Conservation (phyloP, 768 basidiomycete species). For the Hygrophorus pudorinus region DNA sequence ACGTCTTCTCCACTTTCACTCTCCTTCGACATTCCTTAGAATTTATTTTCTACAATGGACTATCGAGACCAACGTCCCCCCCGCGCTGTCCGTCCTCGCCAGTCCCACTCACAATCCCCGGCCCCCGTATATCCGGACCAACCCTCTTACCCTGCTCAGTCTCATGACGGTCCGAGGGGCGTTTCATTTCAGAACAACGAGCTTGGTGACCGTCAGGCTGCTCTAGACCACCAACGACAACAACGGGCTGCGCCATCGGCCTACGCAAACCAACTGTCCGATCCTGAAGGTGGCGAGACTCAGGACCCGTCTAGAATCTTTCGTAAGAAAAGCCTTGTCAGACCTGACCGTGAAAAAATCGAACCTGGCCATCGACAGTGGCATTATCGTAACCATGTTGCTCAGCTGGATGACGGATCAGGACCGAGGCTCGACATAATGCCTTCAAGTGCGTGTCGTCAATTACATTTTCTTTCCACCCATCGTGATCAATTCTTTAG, state of each 20-base stretch:
- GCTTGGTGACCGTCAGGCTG: conserved; percentile 53
- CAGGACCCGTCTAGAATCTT: conserved; percentile 43
- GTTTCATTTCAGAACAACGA: conserved; percentile 66
- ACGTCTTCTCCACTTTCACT: too few species aligned
- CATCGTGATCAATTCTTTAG: conserved; percentile 22
- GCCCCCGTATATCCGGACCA: conserved; percentile 29
- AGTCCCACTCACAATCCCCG: conserved; percentile 29
- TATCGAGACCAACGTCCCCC: conserved; percentile 42
- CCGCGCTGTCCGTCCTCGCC: conserved; percentile 39
- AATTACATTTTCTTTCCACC: conserved; percentile 5
- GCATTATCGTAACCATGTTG: conserved; percentile 87
- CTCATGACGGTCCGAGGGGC: conserved; percentile 26
- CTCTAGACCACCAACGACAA: conserved; percentile 39
- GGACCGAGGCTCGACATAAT: conserved; percentile 54
- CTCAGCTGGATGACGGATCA: conserved; percentile 65
- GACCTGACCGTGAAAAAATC: conserved; percentile 92
- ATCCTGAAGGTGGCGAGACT: conserved; percentile 32
- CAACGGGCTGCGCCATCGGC: conserved; percentile 34
- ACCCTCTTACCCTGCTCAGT: conserved; percentile 13
- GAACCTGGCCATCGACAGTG: conserved; percentile 90
- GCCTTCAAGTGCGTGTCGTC: conserved; percentile 64
- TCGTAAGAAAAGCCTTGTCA: conserved; percentile 87
- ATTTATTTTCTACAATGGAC: conserved; percentile 24
- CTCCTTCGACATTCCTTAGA: too few species aligned
- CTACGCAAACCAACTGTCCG: conserved; percentile 26